phyloP scores from a whole-genome alignment of 495 filamentous ascomycete species.

The Neurospora intermedia region DNA sequence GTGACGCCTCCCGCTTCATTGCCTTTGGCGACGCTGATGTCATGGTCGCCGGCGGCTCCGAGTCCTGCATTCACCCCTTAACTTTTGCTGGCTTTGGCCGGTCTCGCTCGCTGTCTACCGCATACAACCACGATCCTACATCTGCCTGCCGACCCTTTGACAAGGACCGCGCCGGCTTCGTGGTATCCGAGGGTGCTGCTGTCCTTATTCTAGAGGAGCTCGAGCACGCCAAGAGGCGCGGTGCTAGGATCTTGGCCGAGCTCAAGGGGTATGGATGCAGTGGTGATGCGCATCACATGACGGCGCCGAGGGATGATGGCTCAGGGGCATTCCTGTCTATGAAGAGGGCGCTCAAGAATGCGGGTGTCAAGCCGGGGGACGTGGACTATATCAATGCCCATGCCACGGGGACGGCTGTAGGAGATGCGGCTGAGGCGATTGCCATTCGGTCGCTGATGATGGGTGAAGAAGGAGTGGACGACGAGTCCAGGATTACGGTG shows the following conservation, averaged over 20 bases:
- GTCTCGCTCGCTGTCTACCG: constrained; percentile 72
- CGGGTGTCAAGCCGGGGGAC: constrained; percentile 49
- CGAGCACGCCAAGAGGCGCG: constrained; percentile 70
- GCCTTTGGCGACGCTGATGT: constrained; percentile 82
- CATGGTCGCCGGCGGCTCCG: constrained; percentile 88
- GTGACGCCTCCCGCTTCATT: constrained; percentile 86
- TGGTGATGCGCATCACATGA: constrained; percentile 86
- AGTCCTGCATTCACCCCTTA: constrained; percentile 92
- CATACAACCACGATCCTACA: constrained; percentile 63
- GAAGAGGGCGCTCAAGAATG: constrained; percentile 70
- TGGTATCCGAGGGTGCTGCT: constrained; percentile 86
- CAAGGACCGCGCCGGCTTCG: constrained; percentile 69
- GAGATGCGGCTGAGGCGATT: constrained; percentile 77
- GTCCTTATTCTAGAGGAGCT: constrained; percentile 84
- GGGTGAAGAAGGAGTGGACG: constrained; percentile 52
- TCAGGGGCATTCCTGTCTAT: constrained; percentile 73
- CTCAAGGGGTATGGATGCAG: constrained; percentile 79
- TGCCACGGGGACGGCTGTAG: constrained; percentile 75
- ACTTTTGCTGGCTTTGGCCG: constrained; percentile 86
- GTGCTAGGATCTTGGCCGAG: constrained; percentile 81
- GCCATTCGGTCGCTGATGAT: constrained; percentile 74
- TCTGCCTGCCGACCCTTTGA: constrained; percentile 83
- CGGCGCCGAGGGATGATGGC: constrained; percentile 73
- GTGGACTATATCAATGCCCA: constrained; percentile 96
- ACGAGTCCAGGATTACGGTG: constrained; percentile 60